A percentile compares a stretch with the other conserved stretches of the same genome.
Conservation (phyloP, 116 monocot species). For the Phalaenopsis hybrid region DNA sequence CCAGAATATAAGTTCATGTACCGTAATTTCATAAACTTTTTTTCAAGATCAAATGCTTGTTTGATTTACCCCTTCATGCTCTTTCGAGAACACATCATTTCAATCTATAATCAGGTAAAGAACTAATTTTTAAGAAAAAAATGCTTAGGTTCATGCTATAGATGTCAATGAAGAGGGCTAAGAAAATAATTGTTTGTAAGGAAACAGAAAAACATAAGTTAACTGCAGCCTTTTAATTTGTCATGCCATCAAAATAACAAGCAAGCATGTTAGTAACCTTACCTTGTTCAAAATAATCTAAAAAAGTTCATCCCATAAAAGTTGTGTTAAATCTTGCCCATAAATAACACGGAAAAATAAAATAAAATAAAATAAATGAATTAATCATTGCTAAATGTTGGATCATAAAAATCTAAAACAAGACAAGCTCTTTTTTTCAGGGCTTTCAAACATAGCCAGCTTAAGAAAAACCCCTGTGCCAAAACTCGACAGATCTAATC, state of each 20-base stretch:
- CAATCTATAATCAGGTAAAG: not conserved
- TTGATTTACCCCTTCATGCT: not conserved
- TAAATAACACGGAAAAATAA: not conserved
- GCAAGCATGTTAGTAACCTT: too few relatives aligned
- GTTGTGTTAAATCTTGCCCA: not conserved
- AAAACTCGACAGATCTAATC: not conserved
- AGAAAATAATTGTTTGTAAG: too few relatives aligned
- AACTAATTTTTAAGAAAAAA: not conserved
- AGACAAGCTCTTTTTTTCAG: not conserved
- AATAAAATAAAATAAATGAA: not conserved
- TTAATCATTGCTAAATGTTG: not conserved
- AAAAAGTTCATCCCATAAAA: not conserved
- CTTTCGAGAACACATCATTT: not conserved
- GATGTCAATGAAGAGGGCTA: too few relatives aligned
- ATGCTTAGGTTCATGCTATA: too few relatives aligned
- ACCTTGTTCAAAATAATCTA: too few relatives aligned
- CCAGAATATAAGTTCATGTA: not conserved
- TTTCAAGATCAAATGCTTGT: not conserved
- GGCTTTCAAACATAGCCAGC: not conserved
- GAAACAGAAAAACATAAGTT: too few relatives aligned
- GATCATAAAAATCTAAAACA: not conserved
- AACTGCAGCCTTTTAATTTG: too few relatives aligned
- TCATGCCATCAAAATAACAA: too few relatives aligned
- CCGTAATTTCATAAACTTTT: not conserved
- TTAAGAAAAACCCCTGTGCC: not conserved